Percentiles rank a stretch among this genome's conserved stretches.
phyloP scores from a whole-genome alignment of 495 filamentous ascomycete genomes.

The Thozetella sp. region DNA sequence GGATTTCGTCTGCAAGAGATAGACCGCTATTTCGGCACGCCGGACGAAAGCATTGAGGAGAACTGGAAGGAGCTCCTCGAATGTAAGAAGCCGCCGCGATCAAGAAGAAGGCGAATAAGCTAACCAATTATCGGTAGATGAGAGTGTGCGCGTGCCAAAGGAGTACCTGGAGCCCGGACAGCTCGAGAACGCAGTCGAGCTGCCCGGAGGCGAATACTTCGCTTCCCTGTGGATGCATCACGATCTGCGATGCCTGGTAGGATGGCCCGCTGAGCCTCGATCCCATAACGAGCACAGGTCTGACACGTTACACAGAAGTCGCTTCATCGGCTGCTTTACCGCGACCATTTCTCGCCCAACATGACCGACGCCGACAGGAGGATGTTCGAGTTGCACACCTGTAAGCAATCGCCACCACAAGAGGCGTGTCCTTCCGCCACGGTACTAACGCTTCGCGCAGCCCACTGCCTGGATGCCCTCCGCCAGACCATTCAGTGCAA shows the following conservation, averaged over 20 bases:
- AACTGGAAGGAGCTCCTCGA: neutral
- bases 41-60: neutral
- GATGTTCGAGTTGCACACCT: neutral
- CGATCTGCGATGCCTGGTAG: neutral
- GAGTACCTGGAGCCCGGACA: neutral
- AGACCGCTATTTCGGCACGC: neutral
- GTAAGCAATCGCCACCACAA: neutral
- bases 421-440: too few relatives aligned
- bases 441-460: neutral
- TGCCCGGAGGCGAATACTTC: neutral
- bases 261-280: neutral
- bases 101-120: neutral
- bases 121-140: neutral
- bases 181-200: neutral
- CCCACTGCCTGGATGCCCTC: neutral
- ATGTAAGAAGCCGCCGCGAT: neutral
- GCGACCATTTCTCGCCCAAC: neutral
- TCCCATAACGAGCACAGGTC: neutral
- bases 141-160: neutral
- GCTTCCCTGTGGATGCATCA: neutral
- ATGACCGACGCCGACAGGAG: neutral
- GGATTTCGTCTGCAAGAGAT: neutral
- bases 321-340: neutral
- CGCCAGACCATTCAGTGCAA: neutral
- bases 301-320: neutral